Percentiles rank a stretch among this genome's conserved stretches.
phyloP scores from a whole-genome alignment of 257 asterid genomes.

The Ophiorrhiza pumila region DNA sequence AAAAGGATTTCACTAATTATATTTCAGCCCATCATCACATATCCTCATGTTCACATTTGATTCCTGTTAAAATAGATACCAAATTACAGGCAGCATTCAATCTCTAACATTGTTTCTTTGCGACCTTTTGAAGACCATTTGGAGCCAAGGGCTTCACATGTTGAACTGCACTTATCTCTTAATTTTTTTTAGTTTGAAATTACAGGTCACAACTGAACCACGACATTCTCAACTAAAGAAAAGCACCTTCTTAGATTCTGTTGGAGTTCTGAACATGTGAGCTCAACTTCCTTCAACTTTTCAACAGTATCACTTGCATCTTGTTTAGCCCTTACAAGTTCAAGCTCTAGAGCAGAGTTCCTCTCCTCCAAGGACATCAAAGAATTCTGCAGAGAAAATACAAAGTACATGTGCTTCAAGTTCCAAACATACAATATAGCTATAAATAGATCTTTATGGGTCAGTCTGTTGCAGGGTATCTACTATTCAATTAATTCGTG shows the following conservation, averaged over 20 bases:
- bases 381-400: slow-evolving; percentile 53
- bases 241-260: slow-evolving; percentile 65
- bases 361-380: slow-evolving; percentile 54
- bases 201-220: neutral
- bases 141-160: neutral
- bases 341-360: slow-evolving; percentile 62
- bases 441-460: neutral
- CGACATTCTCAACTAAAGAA: slow-evolving; percentile 6
- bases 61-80: neutral
- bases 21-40: neutral
- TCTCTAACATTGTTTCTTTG: neutral
- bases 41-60: neutral
- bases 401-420: slow-evolving; percentile 10
- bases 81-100: neutral
- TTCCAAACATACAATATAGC: neutral
- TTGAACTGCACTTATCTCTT: neutral
- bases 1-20: too few relatives aligned
- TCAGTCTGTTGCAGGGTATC: neutral
- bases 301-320: slow-evolving; percentile 51
- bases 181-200: neutral
- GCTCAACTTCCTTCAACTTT: slow-evolving; percentile 77
- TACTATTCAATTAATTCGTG: neutral
- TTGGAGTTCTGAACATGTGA: slow-evolving; percentile 62
- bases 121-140: neutral
- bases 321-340: slow-evolving; percentile 67